Evolutionary conservation across 495 filamentous ascomycete species (phyloP).

Genomic region (Trichoderma reesei): DNA sequence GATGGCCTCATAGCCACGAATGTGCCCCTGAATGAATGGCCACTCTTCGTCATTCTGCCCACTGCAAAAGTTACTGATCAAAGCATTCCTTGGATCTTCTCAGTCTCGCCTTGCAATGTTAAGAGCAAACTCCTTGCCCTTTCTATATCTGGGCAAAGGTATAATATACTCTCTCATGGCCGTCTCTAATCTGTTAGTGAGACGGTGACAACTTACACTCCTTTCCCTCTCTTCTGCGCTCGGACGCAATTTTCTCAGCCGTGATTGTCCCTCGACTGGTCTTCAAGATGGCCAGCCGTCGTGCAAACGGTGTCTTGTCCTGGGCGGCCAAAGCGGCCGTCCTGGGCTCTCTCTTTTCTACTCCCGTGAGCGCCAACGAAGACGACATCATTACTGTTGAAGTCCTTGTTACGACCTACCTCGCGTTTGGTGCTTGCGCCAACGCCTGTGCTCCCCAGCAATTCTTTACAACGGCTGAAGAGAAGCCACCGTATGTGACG

Average conservation of each 20-base stretch:
- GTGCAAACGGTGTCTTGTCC: neutral
- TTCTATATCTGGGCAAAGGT: neutral
- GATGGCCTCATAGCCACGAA: neutral
- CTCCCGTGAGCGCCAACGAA: neutral
- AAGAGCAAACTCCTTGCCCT: neutral
- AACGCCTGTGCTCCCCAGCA: neutral
- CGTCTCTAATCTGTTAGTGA: neutral
- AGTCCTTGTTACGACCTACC: constrained; percentile 8
- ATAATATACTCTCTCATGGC: neutral
- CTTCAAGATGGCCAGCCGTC: neutral
- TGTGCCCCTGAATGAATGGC: neutral
- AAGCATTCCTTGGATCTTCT: neutral
- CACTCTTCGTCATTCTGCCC: neutral
- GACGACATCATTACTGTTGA: neutral
- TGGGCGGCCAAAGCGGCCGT: neutral
- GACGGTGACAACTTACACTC: neutral
- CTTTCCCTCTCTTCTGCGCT: neutral
- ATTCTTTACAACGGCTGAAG: neutral
- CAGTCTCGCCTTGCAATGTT: neutral
- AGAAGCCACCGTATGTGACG: neutral
- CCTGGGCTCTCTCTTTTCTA: neutral
- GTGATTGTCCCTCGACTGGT: neutral
- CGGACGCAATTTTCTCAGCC: neutral
- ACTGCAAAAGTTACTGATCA: neutral
- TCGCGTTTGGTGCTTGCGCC: neutral